A percentile compares a stretch with the other conserved stretches of the same genome.
phyloP scores from a whole-genome alignment of 2,329 filamentous ascomycete species.

The Exophiala viscosa region DNA sequence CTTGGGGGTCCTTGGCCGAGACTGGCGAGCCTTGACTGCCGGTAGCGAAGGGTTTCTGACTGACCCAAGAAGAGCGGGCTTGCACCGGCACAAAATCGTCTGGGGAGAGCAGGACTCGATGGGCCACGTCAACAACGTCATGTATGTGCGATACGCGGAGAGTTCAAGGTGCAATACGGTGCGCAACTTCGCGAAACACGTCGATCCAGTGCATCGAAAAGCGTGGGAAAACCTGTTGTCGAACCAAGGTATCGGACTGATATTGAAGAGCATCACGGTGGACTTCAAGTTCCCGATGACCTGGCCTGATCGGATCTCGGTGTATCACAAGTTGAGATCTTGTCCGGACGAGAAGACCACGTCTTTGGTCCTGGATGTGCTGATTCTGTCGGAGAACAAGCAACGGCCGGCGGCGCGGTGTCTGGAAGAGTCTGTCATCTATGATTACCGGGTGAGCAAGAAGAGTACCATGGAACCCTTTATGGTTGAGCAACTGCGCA shows the following conservation, averaged over 20 bases:
- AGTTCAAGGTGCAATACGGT: slow-evolving; percentile 76
- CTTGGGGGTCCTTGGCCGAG: slow-evolving; percentile 55
- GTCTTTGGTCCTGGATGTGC: slow-evolving; percentile 57
- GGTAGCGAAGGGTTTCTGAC: slow-evolving; percentile 74
- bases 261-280: slow-evolving; percentile 73
- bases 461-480: slow-evolving; percentile 59
- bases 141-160: slow-evolving; percentile 80
- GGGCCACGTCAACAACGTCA: slow-evolving; percentile 81
- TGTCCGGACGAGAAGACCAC: slow-evolving; percentile 49
- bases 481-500: slow-evolving; percentile 58
- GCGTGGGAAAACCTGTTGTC: slow-evolving; percentile 69
- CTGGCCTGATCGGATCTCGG: slow-evolving; percentile 76
- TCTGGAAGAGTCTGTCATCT: slow-evolving; percentile 73
- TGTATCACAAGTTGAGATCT: slow-evolving; percentile 70
- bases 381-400: slow-evolving; percentile 71
- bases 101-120: slow-evolving; percentile 68
- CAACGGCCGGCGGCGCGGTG: slow-evolving; percentile 69
- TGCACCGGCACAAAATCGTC: slow-evolving; percentile 64
- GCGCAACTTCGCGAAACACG: slow-evolving; percentile 61
- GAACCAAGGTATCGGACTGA: slow-evolving; percentile 65
- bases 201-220: slow-evolving; percentile 58
- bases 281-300: slow-evolving; percentile 89
- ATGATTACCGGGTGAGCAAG: slow-evolving; percentile 62
- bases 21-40: slow-evolving; percentile 70
- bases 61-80: slow-evolving; percentile 55